Evolutionary conservation across 2,329 filamentous ascomycete genomes (phyloP).

Genomic region (Colletotrichum chlorophyti): DNA sequence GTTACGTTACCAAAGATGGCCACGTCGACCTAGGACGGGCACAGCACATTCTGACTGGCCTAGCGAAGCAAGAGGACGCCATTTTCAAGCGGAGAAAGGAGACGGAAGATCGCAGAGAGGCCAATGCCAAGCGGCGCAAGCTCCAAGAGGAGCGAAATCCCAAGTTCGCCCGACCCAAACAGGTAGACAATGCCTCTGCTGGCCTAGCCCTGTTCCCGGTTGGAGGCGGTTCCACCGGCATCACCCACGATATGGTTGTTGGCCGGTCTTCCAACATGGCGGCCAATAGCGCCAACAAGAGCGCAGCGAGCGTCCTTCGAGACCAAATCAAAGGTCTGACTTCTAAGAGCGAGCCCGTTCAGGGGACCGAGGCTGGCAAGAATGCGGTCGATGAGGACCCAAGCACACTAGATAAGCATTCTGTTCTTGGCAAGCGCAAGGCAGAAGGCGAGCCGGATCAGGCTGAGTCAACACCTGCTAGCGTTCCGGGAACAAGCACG

Average conservation of each 20-base stretch:
- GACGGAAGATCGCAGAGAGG: slow-evolving; percentile 82
- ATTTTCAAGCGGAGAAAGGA: slow-evolving; percentile 92
- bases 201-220: slow-evolving; percentile 29
- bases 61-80: slow-evolving; percentile 90
- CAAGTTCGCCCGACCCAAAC: slow-evolving; percentile 17
- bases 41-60: slow-evolving; percentile 84
- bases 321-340: slow-evolving; percentile 70
- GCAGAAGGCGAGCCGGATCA: slow-evolving; percentile 70
- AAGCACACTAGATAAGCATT: slow-evolving; percentile 42
- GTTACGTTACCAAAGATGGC: slow-evolving; percentile 95
- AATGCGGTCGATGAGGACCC: slow-evolving; percentile 31
- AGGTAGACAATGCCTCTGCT: slow-evolving; percentile 32
- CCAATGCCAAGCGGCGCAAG: slow-evolving; percentile 79
- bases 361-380: slow-evolving; percentile 24
- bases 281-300: slow-evolving; percentile 88
- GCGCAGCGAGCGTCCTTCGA: slow-evolving; percentile 87
- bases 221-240: slow-evolving; percentile 59
- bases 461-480: slow-evolving; percentile 64
- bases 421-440: slow-evolving; percentile 77
- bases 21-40: slow-evolving; percentile 86
- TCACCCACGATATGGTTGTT: slow-evolving; percentile 86
- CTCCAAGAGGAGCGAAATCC: slow-evolving; percentile 64
- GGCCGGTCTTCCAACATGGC: slow-evolving; percentile 39
- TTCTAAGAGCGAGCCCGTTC: slow-evolving; percentile 30
- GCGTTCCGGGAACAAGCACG: slow-evolving; percentile 58